Conservation (phyloP, 169 alveolate species). For the Theileria orientalis region DNA sequence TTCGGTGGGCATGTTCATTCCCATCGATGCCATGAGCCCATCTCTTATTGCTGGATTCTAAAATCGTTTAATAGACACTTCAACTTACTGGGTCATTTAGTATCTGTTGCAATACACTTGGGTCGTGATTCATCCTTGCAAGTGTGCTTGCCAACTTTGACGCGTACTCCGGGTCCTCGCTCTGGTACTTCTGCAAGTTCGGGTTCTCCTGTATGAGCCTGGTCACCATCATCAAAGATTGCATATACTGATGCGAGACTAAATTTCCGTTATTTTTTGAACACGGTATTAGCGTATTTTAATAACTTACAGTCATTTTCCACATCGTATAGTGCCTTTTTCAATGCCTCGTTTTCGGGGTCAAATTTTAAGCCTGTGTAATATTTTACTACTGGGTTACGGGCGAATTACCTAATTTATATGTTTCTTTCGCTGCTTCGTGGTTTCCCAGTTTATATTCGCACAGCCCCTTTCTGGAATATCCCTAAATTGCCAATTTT, state of each 20-base stretch:
- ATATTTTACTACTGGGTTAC: not conserved
- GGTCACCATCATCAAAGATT: conserved; percentile 32
- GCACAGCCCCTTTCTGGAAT: conserved; percentile 88
- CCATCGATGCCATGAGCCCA: conserved; percentile 56
- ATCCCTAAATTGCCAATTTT: conserved; percentile 68
- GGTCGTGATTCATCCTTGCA: conserved; percentile 39
- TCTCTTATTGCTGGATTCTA: conserved; percentile 58
- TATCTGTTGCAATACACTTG: conserved; percentile 41
- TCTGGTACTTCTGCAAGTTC: conserved; percentile 50
- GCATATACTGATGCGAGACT: conserved; percentile 44
- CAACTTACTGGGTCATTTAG: conserved; percentile 34
- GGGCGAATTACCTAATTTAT: conserved; percentile 70
- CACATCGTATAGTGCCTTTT: conserved; percentile 79
- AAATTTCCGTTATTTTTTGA: no score
- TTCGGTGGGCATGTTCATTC: conserved; percentile 40
- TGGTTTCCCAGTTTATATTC: conserved; percentile 79
- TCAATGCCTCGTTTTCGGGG: conserved; percentile 83
- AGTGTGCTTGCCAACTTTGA: conserved; percentile 25
- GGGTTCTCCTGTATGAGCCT: conserved; percentile 41
- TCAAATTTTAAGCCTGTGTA: conserved; percentile 84
- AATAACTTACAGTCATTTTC: conserved; percentile 59
- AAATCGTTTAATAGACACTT: not conserved
- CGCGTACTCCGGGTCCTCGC: conserved; percentile 53
- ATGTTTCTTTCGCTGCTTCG: conserved; percentile 85
- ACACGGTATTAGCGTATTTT: not conserved